These are phyloP conservation scores for Ceratocystis papillata DNA, from an alignment of 2,329 filamentous ascomycete species.

Conservation along the genomic window DNA sequence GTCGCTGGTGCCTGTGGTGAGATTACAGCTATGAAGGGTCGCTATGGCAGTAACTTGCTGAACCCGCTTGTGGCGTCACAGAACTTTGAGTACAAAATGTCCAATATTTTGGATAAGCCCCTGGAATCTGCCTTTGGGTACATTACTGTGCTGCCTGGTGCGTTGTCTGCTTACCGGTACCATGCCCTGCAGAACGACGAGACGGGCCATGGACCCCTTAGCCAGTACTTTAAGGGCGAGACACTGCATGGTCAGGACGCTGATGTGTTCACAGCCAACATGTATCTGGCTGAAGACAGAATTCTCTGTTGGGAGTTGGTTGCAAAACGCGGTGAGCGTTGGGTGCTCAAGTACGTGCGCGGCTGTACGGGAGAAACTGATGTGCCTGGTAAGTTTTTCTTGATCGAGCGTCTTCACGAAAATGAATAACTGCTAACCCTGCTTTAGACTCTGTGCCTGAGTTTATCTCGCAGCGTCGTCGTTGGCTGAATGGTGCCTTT, in stretches of 20 bases:
- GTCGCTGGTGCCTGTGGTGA: constrained; percentile 95
- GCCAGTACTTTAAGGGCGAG: constrained; percentile 98
- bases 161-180: constrained; percentile 88
- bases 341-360: constrained; percentile 98
- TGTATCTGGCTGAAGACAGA: constrained; percentile 84
- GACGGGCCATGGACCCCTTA: constrained; percentile 85
- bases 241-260: constrained; percentile 92
- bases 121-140: constrained; percentile 96
- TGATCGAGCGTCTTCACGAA: background rate
- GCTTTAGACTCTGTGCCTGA: constrained; percentile 72
- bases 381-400: constrained; percentile 63
- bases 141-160: constrained; percentile 91
- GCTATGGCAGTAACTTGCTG: constrained; percentile 66
- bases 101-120: constrained; percentile 95
- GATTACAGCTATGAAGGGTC: constrained; percentile 94
- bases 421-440: constrained; percentile 26
- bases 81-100: constrained; percentile 99
- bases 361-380: constrained; percentile 94
- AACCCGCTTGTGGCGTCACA: constrained; percentile 94
- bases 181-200: constrained; percentile 94
- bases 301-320: constrained; percentile 93
- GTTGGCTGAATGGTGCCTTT: constrained; percentile 98
- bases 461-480: constrained; percentile 89
- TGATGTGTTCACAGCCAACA: constrained; percentile 94
- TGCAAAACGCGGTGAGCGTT: constrained; percentile 84